Conservation (phyloP, 2,329 filamentous ascomycete genomes). For the Tolypocladium endophyticum region DNA sequence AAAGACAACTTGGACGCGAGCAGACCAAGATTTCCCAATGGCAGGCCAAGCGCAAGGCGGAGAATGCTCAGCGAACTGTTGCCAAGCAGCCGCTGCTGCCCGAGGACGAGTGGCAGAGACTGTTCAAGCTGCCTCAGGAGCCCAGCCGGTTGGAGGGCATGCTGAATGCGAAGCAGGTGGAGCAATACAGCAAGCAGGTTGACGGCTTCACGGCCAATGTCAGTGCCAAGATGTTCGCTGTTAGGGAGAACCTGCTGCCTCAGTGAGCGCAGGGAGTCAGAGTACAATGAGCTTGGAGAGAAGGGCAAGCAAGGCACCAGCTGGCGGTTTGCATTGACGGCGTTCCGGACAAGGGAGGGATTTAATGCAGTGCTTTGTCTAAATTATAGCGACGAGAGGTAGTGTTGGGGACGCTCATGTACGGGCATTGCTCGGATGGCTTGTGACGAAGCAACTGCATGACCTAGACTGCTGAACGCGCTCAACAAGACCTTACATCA, state of each 20-base stretch:
- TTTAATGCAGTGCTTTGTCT: conserved; percentile 25
- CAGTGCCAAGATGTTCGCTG: conserved; percentile 96
- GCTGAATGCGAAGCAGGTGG: conserved; percentile 89
- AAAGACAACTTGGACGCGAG: conserved; percentile 84
- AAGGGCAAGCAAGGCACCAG: conserved; percentile 19
- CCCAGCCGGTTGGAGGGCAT: conserved; percentile 87
- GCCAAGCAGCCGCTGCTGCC: conserved; percentile 84
- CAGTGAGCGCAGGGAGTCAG: conserved; percentile 25
- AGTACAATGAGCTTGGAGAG: conserved; percentile 11
- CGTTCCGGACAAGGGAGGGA: conserved; percentile 28
- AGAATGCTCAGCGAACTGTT: conserved; percentile 75
- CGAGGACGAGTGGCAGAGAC: conserved; percentile 95
- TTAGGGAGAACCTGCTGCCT: conserved; percentile 59
- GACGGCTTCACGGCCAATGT: conserved; percentile 90
- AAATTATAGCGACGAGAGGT: conserved; percentile 21
- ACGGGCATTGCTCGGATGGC: not conserved
- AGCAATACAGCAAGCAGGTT: conserved; percentile 95
- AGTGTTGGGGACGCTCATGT: not conserved
- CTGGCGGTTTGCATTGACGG: conserved; percentile 29
- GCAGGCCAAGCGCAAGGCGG: conserved; percentile 93
- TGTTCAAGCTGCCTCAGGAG: conserved; percentile 96
- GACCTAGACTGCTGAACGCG: not conserved
- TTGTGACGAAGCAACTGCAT: not conserved
- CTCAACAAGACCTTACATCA: not conserved
- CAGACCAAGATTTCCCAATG: conserved; percentile 94